Evolutionary conservation across 805 yeast genomes (phyloP), one percentile per base, ranked within the genome.

Genomic region (Cyberlindnera lachancei): DNA sequence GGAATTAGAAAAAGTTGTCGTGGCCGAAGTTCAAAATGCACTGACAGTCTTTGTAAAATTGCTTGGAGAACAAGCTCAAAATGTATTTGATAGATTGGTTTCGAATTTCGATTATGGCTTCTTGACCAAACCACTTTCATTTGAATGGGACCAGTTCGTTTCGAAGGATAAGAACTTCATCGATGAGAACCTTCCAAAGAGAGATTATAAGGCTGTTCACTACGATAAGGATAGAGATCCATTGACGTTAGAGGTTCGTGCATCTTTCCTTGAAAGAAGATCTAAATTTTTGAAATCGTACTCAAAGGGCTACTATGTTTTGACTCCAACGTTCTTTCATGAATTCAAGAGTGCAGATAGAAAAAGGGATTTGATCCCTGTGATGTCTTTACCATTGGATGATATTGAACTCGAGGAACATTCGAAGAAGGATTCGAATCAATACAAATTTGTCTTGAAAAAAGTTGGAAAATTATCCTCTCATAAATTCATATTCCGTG

Each of bases 401-500:
- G 83, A 81, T 38, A 87, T 95, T 52, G 76, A 75, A 43, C 73
- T 92, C 12, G 73, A 84, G 16, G 95, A 85, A 45, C 94, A 84
- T 59, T 76, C 90, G 10, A 75, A 77, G 52, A 76, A 75, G 46
- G 85, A 80, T 43, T 74, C 78, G 18, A 64, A 59, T 32, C 55
- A 66, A 23, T 77, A 76, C 54, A 87, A 87, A 59, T 92, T 90
- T 58, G 83, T 87, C 9, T 63, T 90, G 39, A 84, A 81, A 48
- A 77, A 79, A 41, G 74, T 76, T 39, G 92, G 92, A 11, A 61
- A 81, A 38, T 67, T 85, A 41, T 79, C 77, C 40, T 84, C 86
- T 26, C 96, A 88, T 59, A 87, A 86, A 48, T 86, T 92, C 85
- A 92, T 88, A n/a, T 88, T 90, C 63, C 70, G 94, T 43, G 79